Conservation (phyloP, 169 alveolate genomes). For the Ichthyophthirius multifiliis region DNA sequence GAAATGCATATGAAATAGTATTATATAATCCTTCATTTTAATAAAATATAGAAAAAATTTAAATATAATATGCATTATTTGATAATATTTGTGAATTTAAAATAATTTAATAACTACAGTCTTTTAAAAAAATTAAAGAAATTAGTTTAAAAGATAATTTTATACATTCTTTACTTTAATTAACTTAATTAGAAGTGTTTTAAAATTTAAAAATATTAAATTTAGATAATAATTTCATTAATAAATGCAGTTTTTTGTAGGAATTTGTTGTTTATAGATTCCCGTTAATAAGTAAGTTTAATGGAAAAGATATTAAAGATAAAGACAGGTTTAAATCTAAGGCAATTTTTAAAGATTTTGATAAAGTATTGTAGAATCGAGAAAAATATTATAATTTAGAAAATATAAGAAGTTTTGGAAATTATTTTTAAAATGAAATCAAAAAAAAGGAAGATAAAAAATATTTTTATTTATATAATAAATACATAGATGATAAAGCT, state of each 20-base stretch:
- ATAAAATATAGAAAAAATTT: conserved; percentile 64
- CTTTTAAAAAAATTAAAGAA: conserved; percentile 63
- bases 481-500: conserved; percentile 2
- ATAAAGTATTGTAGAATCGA: conserved; percentile 62
- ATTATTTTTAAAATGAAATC: background rate
- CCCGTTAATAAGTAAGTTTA: conserved; percentile 66
- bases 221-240: conserved; percentile 67
- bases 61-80: conserved; percentile 71
- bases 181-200: conserved; percentile 73
- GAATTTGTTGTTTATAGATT: conserved; percentile 80
- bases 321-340: conserved; percentile 67
- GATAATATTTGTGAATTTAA: conserved; percentile 65
- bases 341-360: conserved; percentile 68
- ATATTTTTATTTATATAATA: conserved; percentile 12
- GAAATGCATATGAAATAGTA: conserved; percentile 79
- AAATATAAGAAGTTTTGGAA: background rate
- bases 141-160: conserved; percentile 71
- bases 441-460: conserved; percentile 16
- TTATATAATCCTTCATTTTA: conserved; percentile 64
- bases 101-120: conserved; percentile 51
- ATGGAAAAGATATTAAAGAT: conserved; percentile 63
- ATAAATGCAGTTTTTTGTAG: conserved; percentile 49
- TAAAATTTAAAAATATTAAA: conserved; percentile 45
- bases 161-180: conserved; percentile 68
- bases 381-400: conserved; percentile 27